Conservation (phyloP, 208 protist species). For the Wallacemonas sp. region DNA sequence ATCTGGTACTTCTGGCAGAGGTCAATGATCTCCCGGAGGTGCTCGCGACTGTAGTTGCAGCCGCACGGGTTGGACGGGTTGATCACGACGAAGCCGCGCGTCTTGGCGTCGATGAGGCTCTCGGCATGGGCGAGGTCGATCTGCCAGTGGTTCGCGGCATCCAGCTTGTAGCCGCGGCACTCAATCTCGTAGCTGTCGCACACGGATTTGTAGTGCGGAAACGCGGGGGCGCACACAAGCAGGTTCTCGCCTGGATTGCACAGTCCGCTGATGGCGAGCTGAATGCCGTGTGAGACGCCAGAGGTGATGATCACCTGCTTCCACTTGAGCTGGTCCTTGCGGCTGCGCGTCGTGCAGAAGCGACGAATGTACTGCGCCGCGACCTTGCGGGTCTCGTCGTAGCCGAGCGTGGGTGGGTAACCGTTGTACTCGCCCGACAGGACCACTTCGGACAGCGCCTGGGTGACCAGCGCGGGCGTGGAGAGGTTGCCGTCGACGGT, state of each 20-base stretch:
- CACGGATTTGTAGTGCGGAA: conserved; percentile 94
- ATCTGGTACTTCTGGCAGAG: conserved; percentile 85
- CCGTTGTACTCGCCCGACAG: conserved; percentile 57
- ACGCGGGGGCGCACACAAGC: conserved; percentile 89
- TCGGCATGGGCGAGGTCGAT: conserved; percentile 79
- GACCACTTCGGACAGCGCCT: conserved; percentile 56
- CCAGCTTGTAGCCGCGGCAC: conserved; percentile 74
- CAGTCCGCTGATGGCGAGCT: conserved; percentile 81
- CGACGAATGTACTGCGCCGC: conserved; percentile 50
- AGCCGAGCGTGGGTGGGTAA: conserved; percentile 67
- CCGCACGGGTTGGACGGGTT: conserved; percentile 97
- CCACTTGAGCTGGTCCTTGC: conserved; percentile 33
- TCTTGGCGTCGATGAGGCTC: conserved; percentile 80
- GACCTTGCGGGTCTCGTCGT: conserved; percentile 48
- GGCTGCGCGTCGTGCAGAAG: conserved; percentile 36
- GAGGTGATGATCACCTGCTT: conserved; percentile 83
- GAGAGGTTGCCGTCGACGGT: conserved; percentile 76
- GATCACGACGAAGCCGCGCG: conserved; percentile 90
- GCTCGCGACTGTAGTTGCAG: conserved; percentile 80
- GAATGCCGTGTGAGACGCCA: conserved; percentile 89
- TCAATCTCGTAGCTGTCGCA: conserved; percentile 81
- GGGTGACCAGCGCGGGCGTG: conserved; percentile 39
- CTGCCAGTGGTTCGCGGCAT: conserved; percentile 88
- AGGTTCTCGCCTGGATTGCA: conserved; percentile 89
- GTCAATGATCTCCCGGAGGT: conserved; percentile 82